Percentiles rank a stretch among this genome's conserved stretches.
Conservation (phyloP, 1,139 yeast genomes). For the Geotrichum klebahnii region DNA sequence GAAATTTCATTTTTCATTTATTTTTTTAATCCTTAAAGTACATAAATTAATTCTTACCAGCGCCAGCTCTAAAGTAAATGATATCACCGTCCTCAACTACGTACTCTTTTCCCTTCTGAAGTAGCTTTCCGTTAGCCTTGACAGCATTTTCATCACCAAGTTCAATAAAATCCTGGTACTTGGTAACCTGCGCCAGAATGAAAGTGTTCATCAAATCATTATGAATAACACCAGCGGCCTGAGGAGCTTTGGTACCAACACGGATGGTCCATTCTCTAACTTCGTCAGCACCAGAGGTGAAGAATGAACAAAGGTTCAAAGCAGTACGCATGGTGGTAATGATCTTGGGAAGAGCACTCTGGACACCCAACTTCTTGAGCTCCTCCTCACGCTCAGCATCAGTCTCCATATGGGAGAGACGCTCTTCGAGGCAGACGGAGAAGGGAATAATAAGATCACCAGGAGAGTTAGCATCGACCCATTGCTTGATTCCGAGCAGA, state of each 20-base stretch:
- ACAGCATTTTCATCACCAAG: constrained; percentile 79
- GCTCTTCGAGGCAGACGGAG: constrained; percentile 89
- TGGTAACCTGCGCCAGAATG: constrained; percentile 81
- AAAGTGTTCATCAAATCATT: constrained; percentile 82
- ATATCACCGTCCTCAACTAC: constrained; percentile 90
- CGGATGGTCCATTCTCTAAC: constrained; percentile 91
- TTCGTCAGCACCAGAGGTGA: constrained; percentile 87
- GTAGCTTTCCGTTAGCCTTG: constrained; percentile 88
- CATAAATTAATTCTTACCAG: constrained; percentile 67
- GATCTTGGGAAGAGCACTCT: constrained; percentile 84
- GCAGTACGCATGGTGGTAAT: constrained; percentile 65
- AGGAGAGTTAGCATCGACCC: constrained; percentile 92
- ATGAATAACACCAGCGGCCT: constrained; percentile 92
- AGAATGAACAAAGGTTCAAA: constrained; percentile 72
- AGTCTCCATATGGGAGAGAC: constrained; percentile 78
- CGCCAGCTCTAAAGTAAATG: constrained; percentile 92
- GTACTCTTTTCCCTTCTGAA: constrained; percentile 95
- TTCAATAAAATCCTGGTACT: constrained; percentile 78
- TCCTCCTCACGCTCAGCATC: constrained; percentile 92
- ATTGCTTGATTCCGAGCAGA: constrained; percentile 83
- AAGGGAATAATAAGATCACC: constrained; percentile 94
- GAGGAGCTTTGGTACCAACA: constrained; percentile 74
- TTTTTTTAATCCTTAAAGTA: not conserved
- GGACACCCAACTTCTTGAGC: constrained; percentile 79
- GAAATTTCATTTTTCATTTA: not conserved